Percentiles rank a stretch among this genome's conserved stretches.
Conservation (phyloP, 2,329 filamentous ascomycete species). For the Colletotrichum sp. region DNA sequence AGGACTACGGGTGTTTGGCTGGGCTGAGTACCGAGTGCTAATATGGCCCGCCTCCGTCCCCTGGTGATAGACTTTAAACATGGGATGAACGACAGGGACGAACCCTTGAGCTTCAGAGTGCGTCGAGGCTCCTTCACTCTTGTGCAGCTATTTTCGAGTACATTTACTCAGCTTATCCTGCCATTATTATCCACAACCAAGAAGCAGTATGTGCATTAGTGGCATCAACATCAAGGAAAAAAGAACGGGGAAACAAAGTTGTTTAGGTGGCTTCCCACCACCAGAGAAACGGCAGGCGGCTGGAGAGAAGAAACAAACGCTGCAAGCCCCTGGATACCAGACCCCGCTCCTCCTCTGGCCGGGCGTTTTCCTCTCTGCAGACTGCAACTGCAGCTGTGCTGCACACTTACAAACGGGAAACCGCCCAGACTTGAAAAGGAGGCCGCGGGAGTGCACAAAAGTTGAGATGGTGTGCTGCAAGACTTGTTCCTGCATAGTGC, state of each 20-base stretch:
- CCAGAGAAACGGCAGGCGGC: background rate
- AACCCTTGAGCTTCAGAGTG: background rate
- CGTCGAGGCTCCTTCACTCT: background rate
- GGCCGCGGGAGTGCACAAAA: slow-evolving; percentile 8
- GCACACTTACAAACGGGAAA: background rate
- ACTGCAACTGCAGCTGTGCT: background rate
- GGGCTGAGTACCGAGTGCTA: background rate
- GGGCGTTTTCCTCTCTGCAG: background rate
- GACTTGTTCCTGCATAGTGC: slow-evolving; percentile 14
- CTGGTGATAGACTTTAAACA: background rate
- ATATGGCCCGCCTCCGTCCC: background rate
- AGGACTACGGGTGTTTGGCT: background rate
- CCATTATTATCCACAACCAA: background rate
- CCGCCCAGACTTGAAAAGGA: slow-evolving; percentile 11
- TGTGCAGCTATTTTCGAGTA: background rate
- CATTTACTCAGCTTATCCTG: background rate
- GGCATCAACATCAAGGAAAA: background rate
- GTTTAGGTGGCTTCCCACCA: background rate
- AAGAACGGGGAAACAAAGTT: background rate
- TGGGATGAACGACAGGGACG: slow-evolving; percentile 5
- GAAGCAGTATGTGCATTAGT: background rate
- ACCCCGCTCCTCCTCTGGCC: background rate
- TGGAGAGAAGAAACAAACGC: slow-evolving; percentile 10
- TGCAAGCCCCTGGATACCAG: background rate
- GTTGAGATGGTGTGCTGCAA: slow-evolving; percentile 2